Evolutionary conservation across 2,329 filamentous ascomycete species (phyloP), one percentile per base, ranked within the genome.

Genomic region (Bipolaris zeicola): DNA sequence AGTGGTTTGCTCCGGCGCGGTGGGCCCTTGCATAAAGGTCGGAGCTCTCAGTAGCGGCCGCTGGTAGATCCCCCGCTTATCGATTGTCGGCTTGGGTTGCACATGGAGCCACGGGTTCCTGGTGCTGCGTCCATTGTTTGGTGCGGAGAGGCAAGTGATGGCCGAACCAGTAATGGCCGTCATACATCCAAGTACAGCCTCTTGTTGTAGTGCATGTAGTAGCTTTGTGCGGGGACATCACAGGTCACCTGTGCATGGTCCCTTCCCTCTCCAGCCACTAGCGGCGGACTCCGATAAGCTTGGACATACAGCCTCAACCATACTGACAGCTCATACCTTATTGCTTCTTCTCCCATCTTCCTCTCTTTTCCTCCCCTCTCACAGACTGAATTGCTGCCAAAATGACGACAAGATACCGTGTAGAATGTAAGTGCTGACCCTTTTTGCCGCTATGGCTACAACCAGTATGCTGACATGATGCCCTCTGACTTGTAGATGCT

Each of bases 401-500:
- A 6, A 78, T 78, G 76, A 78, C 76, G 18, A 78, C 75, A 16
- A 72, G 76, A 67, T 78, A 78, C 55, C 66, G 76, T 57, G 76
- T 78, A 48, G 76, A 78, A 69, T 57, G 55, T 57, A 37, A 54
- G 55, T 45, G 11, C 4, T 14, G 14, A 13, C 20, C 6, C 26
- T 50, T 36, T 31, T 13, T 6, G 36, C 26, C 22, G 16, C 20
- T 8, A 42, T 33, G 28, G 16, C 24, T 18, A 38, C 24, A 37
- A 36, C 14, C 34, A 37, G 28, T 14, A 52, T 22, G 62, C 68
- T 71, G 48, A 70, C 61, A 44, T 55, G 11, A 54, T 49, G 44
- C 18, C 6, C 8, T 20, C 11, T 24, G 38, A 13, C 20, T 36
- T 37, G 31, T 52, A 89, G 87, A 89, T 80, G 85, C 85, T 26